A percentile compares a stretch with the other conserved stretches of the same genome.
phyloP scores from a whole-genome alignment of 169 alveolate genomes.

The Amoebophrya sp. region DNA sequence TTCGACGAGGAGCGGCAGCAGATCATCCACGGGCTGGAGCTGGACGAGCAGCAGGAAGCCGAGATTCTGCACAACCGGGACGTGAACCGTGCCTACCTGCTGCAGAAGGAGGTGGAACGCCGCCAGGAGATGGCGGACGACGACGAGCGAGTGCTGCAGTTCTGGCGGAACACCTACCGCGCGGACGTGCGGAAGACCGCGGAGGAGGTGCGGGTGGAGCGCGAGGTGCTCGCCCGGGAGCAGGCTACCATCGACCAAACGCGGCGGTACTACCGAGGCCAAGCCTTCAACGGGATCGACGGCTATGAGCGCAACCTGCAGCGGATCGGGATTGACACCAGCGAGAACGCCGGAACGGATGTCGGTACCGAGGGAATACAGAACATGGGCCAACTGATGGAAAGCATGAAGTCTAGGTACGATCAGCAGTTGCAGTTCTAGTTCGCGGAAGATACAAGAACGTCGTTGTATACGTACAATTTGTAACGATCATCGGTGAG shows the following conservation, averaged over 20 bases:
- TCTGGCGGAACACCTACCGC: neutral
- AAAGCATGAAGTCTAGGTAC: neutral
- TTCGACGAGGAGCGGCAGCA: neutral
- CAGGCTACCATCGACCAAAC: neutral
- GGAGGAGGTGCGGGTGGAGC: constrained; percentile 13
- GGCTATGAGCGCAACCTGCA: neutral
- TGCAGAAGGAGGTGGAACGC: neutral
- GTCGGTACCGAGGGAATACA: neutral
- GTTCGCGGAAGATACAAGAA: neutral
- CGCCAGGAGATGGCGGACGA: neutral
- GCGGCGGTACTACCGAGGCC: neutral
- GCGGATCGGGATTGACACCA: neutral
- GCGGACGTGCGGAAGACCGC: neutral
- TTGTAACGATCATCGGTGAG: neutral
- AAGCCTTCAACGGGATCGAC: neutral
- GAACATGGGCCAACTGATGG: neutral
- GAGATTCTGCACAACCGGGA: neutral
- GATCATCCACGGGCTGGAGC: neutral
- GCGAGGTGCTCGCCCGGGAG: neutral
- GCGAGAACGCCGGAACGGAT: neutral
- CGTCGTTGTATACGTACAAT: neutral
- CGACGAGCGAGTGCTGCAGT: neutral
- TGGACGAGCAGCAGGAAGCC: neutral
- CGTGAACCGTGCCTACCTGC: neutral
- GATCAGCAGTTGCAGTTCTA: neutral